Base-by-base conservation (phyloP, 768 basidiomycete genomes). In the Rhodosporidiobolus odoratus region DNA sequence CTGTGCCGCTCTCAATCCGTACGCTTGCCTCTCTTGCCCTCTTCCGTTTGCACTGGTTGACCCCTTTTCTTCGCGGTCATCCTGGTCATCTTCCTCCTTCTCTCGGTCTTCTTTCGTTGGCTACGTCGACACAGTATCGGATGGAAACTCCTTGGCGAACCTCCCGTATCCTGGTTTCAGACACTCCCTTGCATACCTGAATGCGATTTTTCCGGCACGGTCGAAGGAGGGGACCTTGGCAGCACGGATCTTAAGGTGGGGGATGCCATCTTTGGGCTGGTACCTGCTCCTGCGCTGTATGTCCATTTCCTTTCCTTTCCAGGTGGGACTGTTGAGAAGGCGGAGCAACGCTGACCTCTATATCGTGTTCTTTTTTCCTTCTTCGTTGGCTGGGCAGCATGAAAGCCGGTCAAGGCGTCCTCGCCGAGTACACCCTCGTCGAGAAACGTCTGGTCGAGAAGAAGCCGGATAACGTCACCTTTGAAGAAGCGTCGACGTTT, bases 191-290 rank as follows among this genome's bases (percentile, higher is more conserved):
- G 83, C 38, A 80, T 85, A 2, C 81, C 86, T 37, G 89, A 87
- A 74, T 76, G 82, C 61, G 90, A 91, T 74, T 78, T 89, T 37
- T 79, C 87, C 0, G 90, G 90, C 5, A 80, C 84, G 8, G 79
- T 91, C 19, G 85, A 84, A 23, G 83, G 75, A 1, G 68, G 68
- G 2, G 57, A 85, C 66, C 78, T 82, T 1, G 86, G 86, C 70
- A 83, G 81, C 27, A 82, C 85, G 0, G 80, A 81, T 10, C 86
- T 87, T 75, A 79, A 80, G 4, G 77, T 79, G 3, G 89, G 89
- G 2, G 87, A 90, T 69, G 81, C 84, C 52, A 85, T 91, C 5
- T 86, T 85, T 75, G 90, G 88, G 0, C 82, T 81, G 60, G 81
- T 85, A 15, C 77, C 83, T 3, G 72, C 81, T 4, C 30, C 83